Conservation (phyloP, 257 asterid species). For the Solanum bulbocastanum region DNA sequence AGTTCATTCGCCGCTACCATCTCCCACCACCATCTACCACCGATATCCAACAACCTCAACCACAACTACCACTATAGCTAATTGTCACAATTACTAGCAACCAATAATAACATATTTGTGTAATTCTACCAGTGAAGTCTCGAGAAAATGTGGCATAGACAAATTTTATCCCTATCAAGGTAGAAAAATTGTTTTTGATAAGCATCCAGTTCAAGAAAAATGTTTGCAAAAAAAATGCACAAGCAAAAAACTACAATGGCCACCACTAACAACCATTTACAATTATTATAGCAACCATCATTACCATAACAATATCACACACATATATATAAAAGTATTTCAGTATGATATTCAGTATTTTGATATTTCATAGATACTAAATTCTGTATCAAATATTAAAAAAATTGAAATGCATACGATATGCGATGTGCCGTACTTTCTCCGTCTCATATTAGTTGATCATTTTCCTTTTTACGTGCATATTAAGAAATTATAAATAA, state of each 20-base stretch:
- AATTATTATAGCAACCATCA: background rate
- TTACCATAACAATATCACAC: background rate
- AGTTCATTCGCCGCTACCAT: no score
- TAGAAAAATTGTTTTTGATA: no score
- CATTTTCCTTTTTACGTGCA: no score
- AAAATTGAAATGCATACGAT: background rate
- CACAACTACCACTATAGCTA: background rate
- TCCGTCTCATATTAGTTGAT: no score
- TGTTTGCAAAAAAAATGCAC: background rate
- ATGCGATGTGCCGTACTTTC: background rate
- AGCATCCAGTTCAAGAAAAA: no score
- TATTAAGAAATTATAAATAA: no score
- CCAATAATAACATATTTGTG: no score
- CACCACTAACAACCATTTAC: background rate
- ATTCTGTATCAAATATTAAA: background rate
- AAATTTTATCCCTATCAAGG: no score
- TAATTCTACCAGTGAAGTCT: no score
- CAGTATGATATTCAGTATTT: background rate
- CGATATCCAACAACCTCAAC: background rate
- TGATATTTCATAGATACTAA: background rate
- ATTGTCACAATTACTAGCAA: background rate
- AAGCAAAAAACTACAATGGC: background rate
- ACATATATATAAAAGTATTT: background rate
- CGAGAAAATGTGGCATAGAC: no score
- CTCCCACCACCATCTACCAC: no score